Evolutionary conservation across 2,329 filamentous ascomycete genomes (phyloP).

Genomic region (Akanthomyces uredinophilus): DNA sequence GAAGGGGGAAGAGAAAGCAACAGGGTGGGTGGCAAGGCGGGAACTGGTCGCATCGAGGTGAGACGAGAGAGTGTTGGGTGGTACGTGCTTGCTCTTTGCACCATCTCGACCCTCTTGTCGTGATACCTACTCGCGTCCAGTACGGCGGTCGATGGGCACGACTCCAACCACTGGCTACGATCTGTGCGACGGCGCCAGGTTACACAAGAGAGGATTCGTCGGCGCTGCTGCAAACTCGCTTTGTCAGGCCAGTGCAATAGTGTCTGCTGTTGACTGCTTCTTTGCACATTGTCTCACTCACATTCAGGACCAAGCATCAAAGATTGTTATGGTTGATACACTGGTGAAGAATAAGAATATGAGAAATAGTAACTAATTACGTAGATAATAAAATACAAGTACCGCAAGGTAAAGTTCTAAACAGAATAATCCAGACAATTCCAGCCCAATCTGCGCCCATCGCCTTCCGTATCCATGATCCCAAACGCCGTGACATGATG

Average conservation of each 20-base stretch:
- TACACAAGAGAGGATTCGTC: neutral
- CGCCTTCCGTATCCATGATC: neutral
- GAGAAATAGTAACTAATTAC: neutral
- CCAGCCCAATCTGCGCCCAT: neutral
- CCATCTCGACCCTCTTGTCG: too few species aligned
- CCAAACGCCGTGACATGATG: conserved; percentile 1
- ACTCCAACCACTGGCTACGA: neutral
- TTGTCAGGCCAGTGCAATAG: neutral
- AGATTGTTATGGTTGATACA: too few species aligned
- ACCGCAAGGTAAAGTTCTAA: conserved; percentile 11
- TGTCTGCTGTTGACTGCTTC: neutral
- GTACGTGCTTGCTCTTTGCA: neutral
- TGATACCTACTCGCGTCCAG: too few species aligned
- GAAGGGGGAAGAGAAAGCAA: neutral
- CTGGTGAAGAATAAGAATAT: neutral
- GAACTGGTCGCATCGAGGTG: too few species aligned
- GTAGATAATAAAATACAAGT: neutral
- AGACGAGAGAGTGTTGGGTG: too few species aligned
- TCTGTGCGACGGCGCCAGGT: neutral
- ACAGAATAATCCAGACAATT: neutral
- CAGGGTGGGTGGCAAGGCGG: too few species aligned
- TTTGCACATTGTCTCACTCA: neutral
- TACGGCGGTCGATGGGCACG: too few species aligned
- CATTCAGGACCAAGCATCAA: too few species aligned
- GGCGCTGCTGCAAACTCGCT: neutral